Conservation (phyloP, 2,329 filamentous ascomycete species). For the Pyricularia grisea region DNA sequence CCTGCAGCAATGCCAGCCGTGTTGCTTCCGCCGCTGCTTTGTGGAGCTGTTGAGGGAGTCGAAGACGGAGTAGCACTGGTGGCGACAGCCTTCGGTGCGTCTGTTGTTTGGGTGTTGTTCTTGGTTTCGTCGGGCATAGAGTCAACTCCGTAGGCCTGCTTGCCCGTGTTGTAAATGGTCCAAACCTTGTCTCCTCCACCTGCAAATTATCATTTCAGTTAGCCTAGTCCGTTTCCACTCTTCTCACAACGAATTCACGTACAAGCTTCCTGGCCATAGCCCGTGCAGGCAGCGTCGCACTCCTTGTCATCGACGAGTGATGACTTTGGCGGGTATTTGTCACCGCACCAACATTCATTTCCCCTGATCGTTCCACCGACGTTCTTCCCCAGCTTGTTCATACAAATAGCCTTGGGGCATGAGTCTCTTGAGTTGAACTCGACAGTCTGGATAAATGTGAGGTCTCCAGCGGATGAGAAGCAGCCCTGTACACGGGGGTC, state of each 20-base stretch:
- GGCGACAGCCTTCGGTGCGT: conserved; percentile 3
- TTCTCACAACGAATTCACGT: conserved; percentile 21
- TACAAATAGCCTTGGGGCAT: conserved; percentile 30
- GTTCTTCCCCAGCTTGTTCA: conserved; percentile 27
- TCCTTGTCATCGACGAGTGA: conserved; percentile 43
- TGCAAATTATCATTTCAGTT: conserved; percentile 16
- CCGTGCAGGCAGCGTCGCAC: conserved; percentile 59
- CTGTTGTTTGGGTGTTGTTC: conserved; percentile 1
- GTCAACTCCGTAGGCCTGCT: conserved; percentile 27
- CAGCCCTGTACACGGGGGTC: conserved; percentile 39
- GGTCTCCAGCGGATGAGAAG: conserved; percentile 32
- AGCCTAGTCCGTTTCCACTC: conserved; percentile 9
- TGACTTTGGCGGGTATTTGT: conserved; percentile 50
- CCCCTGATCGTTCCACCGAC: conserved; percentile 56
- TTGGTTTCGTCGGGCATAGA: conserved; percentile 12
- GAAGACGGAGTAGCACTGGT: conserved; percentile 11
- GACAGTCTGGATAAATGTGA: conserved; percentile 14
- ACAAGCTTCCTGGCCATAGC: conserved; percentile 56
- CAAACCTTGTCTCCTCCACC: conserved; percentile 44
- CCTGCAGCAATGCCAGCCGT: conserved; percentile 81
- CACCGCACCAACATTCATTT: conserved; percentile 64
- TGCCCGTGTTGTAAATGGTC: conserved; percentile 42
- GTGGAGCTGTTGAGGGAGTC: conserved; percentile 13
- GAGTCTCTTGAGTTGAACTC: conserved; percentile 29
- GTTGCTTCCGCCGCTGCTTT: conserved; percentile 40